phyloP scores from a whole-genome alignment of 768 basidiomycete genomes.

The Rhizopogon vinicolor region DNA sequence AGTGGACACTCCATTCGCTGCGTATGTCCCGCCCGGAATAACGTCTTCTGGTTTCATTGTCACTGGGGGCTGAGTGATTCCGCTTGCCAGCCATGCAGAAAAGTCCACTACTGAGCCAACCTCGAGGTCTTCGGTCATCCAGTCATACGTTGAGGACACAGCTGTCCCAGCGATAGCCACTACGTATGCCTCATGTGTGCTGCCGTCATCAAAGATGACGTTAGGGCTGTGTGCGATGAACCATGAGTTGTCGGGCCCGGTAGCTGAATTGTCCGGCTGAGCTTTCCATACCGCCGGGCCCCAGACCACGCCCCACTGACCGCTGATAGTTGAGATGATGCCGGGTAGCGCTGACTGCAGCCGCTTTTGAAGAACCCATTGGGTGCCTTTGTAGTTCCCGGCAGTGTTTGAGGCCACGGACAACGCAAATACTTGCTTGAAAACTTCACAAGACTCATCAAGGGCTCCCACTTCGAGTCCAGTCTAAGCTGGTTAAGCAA shows the following conservation, averaged over 20 bases:
- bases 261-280: not conserved
- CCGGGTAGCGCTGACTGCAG: not conserved
- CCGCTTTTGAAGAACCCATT: not conserved
- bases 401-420: constrained; percentile 5
- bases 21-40: not conserved
- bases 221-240: constrained; percentile 8
- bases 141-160: not conserved
- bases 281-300: constrained; percentile 13
- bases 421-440: constrained; percentile 11
- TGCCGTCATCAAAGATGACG: constrained; percentile 9
- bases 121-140: constrained; percentile 2
- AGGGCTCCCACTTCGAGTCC: not conserved
- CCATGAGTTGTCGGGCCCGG: constrained; percentile 13
- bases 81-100: constrained; percentile 2
- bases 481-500: not conserved
- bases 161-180: constrained; percentile 13
- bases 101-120: constrained; percentile 9
- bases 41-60: not conserved
- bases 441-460: constrained; percentile 7
- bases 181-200: constrained; percentile 4
- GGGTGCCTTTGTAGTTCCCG: not conserved
- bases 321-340: not conserved
- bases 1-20: not conserved
- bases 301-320: constrained; percentile 8
- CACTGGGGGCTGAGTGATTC: not conserved